A percentile compares a stretch with the other conserved stretches of the same genome.
Evolutionary conservation across 139 green algal genomes (phyloP).

Genomic region (Eudorina sp.): DNA sequence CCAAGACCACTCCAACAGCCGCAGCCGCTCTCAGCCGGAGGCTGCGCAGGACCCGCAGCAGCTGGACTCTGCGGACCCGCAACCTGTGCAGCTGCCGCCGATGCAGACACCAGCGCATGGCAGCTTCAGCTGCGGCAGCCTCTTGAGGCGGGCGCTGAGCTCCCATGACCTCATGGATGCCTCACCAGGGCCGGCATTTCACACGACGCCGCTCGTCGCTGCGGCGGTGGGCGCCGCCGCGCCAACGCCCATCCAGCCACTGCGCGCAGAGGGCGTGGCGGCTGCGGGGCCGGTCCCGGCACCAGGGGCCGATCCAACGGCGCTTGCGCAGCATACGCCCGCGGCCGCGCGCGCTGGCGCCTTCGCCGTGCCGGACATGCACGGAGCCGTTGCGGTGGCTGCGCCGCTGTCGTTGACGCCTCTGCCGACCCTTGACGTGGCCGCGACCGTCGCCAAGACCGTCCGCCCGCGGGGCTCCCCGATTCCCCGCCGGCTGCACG

Average conservation of each 20-base stretch:
- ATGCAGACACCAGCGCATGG: background rate
- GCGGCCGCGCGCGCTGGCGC: background rate
- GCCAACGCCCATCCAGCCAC: background rate
- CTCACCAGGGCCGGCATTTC: background rate
- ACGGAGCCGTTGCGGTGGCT: background rate
- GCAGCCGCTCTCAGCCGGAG: background rate
- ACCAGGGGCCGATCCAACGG: background rate
- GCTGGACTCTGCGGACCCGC: background rate
- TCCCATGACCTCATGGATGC: background rate
- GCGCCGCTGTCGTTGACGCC: constrained; percentile 25
- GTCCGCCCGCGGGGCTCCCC: background rate
- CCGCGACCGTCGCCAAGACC: background rate
- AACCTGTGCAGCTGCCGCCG: background rate
- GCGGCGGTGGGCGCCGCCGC: background rate
- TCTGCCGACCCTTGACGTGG: background rate
- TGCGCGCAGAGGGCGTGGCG: background rate
- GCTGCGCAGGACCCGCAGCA: background rate
- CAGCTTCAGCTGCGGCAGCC: background rate
- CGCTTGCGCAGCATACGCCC: background rate
- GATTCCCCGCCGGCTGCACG: background rate
- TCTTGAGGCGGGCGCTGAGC: background rate
- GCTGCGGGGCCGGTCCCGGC: too few species aligned
- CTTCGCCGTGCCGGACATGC: background rate
- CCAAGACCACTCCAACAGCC: background rate
- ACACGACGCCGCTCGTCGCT: background rate